These are phyloP conservation scores for Cercospora janseana DNA, from an alignment of 2,329 filamentous ascomycete species.

Conservation along the genomic window DNA sequence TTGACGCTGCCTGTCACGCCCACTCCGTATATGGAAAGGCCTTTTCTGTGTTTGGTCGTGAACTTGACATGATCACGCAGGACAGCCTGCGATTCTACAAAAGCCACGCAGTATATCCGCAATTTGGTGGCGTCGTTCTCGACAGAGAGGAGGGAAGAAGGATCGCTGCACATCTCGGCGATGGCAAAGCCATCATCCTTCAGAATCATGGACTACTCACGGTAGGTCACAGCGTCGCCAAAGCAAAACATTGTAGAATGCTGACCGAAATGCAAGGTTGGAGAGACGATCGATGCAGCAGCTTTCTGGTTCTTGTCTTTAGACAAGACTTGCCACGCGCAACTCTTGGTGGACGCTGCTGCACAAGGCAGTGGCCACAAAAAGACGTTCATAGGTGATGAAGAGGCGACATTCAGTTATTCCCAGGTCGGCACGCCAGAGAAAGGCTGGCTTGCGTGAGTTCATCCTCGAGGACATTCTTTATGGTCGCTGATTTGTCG, in stretches of 20 bases:
- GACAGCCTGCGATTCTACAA: constrained; percentile 47
- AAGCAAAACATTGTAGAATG: not conserved
- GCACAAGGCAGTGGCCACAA: constrained; percentile 41
- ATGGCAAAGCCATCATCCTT: constrained; percentile 42
- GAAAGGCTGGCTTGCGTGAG: constrained; percentile 47
- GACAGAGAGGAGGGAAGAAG: constrained; percentile 44
- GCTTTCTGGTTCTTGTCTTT: constrained; percentile 49
- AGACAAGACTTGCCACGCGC: constrained; percentile 49
- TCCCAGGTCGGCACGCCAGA: constrained; percentile 47
- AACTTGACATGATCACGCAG: constrained; percentile 51
- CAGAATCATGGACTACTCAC: constrained; percentile 50
- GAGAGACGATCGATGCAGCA: constrained; percentile 44
- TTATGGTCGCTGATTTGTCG: not conserved
- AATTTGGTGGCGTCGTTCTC: constrained; percentile 49
- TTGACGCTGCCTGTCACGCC: constrained; percentile 43
- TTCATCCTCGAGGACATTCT: constrained; percentile 43
- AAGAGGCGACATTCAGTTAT: constrained; percentile 43
- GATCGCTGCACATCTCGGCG: constrained; percentile 43
- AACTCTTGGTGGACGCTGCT: constrained; percentile 46
- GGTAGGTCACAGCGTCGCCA: constrained; percentile 24
- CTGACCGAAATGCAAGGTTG: constrained; percentile 25
- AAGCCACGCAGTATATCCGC: constrained; percentile 44
- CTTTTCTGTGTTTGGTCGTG: constrained; percentile 47
- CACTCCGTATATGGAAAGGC: constrained; percentile 50
- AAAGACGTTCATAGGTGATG: constrained; percentile 43